Conservation (phyloP, 2,329 filamentous ascomycete genomes). For the Fonsecaea pugnacius region DNA sequence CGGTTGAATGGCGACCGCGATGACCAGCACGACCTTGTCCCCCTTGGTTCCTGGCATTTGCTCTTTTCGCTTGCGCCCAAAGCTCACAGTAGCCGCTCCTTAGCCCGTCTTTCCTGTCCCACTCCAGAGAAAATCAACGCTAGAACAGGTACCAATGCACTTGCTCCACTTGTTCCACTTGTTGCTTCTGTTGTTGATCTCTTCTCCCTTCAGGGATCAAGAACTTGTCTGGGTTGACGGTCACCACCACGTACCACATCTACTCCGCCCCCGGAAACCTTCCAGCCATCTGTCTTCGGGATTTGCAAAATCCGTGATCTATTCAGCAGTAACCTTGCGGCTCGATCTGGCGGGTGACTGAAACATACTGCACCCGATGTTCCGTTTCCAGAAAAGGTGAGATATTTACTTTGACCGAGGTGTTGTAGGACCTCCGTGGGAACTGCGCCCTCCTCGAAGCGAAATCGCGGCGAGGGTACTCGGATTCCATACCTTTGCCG, state of each 20-base stretch:
- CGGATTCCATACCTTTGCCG: neutral
- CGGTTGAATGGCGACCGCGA: neutral
- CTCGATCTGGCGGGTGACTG: conserved; percentile 21
- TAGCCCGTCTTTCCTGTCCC: conserved; percentile 27
- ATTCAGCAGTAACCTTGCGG: conserved; percentile 17
- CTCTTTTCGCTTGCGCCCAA: conserved; percentile 5
- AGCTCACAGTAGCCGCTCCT: conserved; percentile 26
- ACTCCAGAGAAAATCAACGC: conserved; percentile 23
- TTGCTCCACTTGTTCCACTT: conserved; percentile 24
- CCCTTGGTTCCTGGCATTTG: conserved; percentile 3
- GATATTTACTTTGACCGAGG: conserved; percentile 13
- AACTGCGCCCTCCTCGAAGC: neutral
- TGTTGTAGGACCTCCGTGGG: conserved; percentile 6
- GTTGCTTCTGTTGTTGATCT: conserved; percentile 16
- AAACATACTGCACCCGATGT: conserved; percentile 28
- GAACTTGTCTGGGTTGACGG: neutral
- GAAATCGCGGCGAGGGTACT: neutral
- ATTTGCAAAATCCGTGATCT: conserved; percentile 19
- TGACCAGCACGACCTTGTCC: neutral
- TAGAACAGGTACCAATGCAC: conserved; percentile 29
- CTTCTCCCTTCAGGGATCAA: conserved; percentile 1
- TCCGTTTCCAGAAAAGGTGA: conserved; percentile 7
- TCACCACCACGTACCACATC: neutral
- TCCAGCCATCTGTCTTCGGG: conserved; percentile 19
- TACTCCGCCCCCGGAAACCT: conserved; percentile 12